phyloP scores from a whole-genome alignment of 345 rosid species.

The Citrus maxima region DNA sequence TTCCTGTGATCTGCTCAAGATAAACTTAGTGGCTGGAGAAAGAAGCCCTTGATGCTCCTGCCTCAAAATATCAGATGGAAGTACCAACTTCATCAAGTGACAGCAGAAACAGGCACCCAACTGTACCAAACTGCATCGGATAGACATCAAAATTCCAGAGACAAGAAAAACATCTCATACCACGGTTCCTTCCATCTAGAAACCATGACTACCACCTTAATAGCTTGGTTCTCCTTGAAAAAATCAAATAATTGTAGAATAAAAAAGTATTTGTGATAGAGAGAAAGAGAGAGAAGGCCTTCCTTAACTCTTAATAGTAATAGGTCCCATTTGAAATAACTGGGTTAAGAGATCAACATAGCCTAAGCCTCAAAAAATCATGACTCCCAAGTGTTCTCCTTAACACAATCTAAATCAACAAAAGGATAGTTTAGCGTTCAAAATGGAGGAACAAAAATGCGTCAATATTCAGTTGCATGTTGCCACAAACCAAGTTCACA shows the following conservation, averaged over 20 bases:
- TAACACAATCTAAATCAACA: neutral
- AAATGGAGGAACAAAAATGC: neutral
- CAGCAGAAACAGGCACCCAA: neutral
- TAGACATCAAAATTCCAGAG: neutral
- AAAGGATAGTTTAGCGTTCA: neutral
- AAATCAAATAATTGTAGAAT: neutral
- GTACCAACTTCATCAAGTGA: neutral
- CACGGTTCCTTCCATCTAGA: neutral
- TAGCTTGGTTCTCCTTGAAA: neutral
- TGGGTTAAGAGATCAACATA: neutral
- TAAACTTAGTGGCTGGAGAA: neutral
- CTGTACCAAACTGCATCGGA: neutral
- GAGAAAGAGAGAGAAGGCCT: neutral
- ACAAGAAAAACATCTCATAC: neutral
- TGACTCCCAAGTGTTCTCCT: neutral
- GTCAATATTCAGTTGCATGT: neutral
- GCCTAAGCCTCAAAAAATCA: neutral
- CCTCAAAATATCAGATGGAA: neutral
- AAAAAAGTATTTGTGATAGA: neutral
- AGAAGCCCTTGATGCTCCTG: neutral
- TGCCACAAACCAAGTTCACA: neutral
- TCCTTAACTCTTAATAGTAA: neutral
- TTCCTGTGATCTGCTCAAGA: neutral
- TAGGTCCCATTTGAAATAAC: neutral
- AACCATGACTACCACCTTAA: neutral